A percentile compares a stretch with the other conserved stretches of the same genome.
These are phyloP conservation scores for Orbilia brochopaga DNA, from an alignment of 2,329 filamentous ascomycete species.

Conservation along the genomic window DNA sequence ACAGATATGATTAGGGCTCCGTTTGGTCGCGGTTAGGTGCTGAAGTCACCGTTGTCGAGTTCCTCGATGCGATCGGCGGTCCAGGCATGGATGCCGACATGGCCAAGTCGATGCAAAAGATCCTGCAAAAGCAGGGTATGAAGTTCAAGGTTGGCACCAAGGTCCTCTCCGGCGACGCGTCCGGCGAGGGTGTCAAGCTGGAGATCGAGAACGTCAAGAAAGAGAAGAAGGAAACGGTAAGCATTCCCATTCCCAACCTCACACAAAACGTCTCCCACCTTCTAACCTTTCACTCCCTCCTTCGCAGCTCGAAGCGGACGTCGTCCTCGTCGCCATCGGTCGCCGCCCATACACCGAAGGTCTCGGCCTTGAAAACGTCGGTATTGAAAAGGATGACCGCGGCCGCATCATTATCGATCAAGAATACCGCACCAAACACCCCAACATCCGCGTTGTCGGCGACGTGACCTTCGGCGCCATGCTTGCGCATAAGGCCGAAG, in stretches of 20 bases:
- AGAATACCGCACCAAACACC: slow-evolving; percentile 96
- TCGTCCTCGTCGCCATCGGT: slow-evolving; percentile 95
- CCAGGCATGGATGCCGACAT: slow-evolving; percentile 97
- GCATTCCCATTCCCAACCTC: slow-evolving; percentile 56
- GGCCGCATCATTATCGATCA: slow-evolving; percentile 96
- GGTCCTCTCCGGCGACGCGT: slow-evolving; percentile 82
- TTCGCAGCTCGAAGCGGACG: slow-evolving; percentile 81
- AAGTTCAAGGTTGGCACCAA: slow-evolving; percentile 99
- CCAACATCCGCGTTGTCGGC: slow-evolving; percentile 95
- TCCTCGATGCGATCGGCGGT: slow-evolving; percentile 92
- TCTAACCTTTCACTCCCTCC: slow-evolving; percentile 17
- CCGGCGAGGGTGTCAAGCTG: slow-evolving; percentile 77
- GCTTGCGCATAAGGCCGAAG: slow-evolving; percentile 70
- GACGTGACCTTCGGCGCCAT: slow-evolving; percentile 87
- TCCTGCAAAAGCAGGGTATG: slow-evolving; percentile 93
- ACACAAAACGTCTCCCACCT: too few species aligned
- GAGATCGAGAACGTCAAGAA: slow-evolving; percentile 92
- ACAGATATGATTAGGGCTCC: slow-evolving; percentile 65
- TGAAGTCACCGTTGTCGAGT: slow-evolving; percentile 97
- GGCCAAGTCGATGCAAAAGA: slow-evolving; percentile 88
- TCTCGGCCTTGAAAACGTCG: slow-evolving; percentile 91
- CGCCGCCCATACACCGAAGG: slow-evolving; percentile 92
- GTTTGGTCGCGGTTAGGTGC: slow-evolving; percentile 94
- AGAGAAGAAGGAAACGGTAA: slow-evolving; percentile 87
- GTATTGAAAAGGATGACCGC: slow-evolving; percentile 87